Percentiles rank a stretch among this genome's conserved stretches.
Conservation (phyloP, 805 yeast species). For the Pichia occidentalis region DNA sequence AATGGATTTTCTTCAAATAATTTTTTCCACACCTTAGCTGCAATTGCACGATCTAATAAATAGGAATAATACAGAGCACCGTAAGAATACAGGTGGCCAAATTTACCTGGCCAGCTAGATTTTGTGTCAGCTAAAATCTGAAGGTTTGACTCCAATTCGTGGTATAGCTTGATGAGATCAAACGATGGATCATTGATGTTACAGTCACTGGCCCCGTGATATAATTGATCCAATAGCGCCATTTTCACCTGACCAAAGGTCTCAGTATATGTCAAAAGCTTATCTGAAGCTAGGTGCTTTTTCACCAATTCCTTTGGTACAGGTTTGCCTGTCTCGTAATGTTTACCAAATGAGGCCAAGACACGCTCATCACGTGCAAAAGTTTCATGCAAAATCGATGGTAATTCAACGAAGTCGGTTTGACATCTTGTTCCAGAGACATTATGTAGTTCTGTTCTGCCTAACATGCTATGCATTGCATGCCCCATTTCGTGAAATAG, state of each 20-base stretch:
- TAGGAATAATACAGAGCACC: slow-evolving; percentile 94
- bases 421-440: slow-evolving; percentile 93
- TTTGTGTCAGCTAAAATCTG: slow-evolving; percentile 59
- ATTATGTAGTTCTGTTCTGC: slow-evolving; percentile 83
- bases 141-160: slow-evolving; percentile 51
- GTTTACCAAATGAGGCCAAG: slow-evolving; percentile 62
- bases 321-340: slow-evolving; percentile 58
- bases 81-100: slow-evolving; percentile 88
- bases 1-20: slow-evolving; percentile 68
- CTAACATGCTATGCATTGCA: slow-evolving; percentile 96
- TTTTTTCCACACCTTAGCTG: slow-evolving; percentile 73
- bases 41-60: slow-evolving; percentile 85
- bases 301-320: slow-evolving; percentile 40
- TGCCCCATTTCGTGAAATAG: slow-evolving; percentile 98
- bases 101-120: slow-evolving; percentile 89
- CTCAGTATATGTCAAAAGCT: slow-evolving; percentile 60
- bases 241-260: slow-evolving; percentile 80
- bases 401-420: slow-evolving; percentile 94
- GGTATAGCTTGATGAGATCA: slow-evolving; percentile 58
- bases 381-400: slow-evolving; percentile 93
- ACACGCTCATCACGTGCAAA: slow-evolving; percentile 82
- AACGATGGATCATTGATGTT: slow-evolving; percentile 32
- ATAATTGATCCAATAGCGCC: slow-evolving; percentile 79
- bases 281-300: slow-evolving; percentile 44
- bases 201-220: slow-evolving; percentile 48